Conservation (phyloP, 768 basidiomycete species). For the Calocera cornea region DNA sequence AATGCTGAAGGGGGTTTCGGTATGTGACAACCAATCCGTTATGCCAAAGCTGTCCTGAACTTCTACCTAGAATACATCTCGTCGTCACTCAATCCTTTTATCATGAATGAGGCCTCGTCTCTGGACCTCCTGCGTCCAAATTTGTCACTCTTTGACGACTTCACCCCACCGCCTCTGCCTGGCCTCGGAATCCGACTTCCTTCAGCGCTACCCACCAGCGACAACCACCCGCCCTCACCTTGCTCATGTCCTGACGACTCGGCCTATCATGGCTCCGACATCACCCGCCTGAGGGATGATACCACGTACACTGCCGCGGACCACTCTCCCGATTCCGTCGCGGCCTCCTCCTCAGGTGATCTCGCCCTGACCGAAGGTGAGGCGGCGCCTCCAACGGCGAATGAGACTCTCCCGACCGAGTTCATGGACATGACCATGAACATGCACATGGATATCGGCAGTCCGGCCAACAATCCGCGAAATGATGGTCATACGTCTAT, state of each 20-base stretch:
- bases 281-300: not conserved
- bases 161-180: not conserved
- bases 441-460: not conserved
- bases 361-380: not conserved
- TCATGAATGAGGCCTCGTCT: not conserved
- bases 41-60: no score
- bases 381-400: not conserved
- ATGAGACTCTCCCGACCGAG: not conserved
- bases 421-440: not conserved
- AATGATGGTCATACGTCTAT: not conserved
- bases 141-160: not conserved
- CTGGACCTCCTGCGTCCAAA: not conserved
- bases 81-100: not conserved
- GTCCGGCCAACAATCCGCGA: not conserved
- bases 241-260: not conserved
- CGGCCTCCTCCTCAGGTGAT: not conserved
- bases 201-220: not conserved
- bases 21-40: not conserved
- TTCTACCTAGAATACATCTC: no score
- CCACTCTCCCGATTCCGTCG: not conserved
- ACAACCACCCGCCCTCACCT: not conserved
- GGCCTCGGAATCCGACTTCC: not conserved
- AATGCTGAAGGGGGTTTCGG: not conserved
- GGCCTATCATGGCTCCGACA: not conserved
- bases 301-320: not conserved